Conservation (phyloP, 2,329 filamentous ascomycete species). For the Lachnellula willkommii region DNA sequence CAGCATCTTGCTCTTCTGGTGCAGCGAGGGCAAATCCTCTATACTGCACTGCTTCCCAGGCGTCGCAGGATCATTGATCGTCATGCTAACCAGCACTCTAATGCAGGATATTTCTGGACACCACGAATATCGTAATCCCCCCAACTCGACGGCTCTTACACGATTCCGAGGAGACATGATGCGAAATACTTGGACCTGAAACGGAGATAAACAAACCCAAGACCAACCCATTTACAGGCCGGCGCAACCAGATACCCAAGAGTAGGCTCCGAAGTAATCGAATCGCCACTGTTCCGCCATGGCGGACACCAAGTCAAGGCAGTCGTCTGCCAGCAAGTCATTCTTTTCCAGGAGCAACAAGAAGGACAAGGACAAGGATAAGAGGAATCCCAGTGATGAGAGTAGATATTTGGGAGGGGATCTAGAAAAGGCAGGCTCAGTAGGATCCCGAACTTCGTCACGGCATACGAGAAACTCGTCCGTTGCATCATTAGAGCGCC, state of each 20-base stretch:
- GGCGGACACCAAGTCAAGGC: slow-evolving; percentile 67
- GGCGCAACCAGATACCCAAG: slow-evolving; percentile 20
- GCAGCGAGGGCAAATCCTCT: slow-evolving; percentile 2
- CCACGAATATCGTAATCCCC: slow-evolving; percentile 1
- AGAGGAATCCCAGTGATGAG: slow-evolving; percentile 57
- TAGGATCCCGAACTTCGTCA: slow-evolving; percentile 61
- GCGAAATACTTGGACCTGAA: slow-evolving; percentile 22
- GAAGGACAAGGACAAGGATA: slow-evolving; percentile 47
- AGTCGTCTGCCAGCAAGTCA: slow-evolving; percentile 69
- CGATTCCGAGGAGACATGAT: slow-evolving; percentile 26
- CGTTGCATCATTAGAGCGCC: slow-evolving; percentile 64
- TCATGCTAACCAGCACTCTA: slow-evolving; percentile 22
- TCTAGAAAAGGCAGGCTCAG: slow-evolving; percentile 55
- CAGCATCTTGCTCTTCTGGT: slow-evolving; percentile 1
- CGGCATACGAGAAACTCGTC: slow-evolving; percentile 71
- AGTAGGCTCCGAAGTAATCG: slow-evolving; percentile 13
- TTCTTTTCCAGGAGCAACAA: slow-evolving; percentile 90
- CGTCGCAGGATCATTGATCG: slow-evolving; percentile 21
- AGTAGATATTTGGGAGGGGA: slow-evolving; percentile 48
- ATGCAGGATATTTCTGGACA: slow-evolving; percentile 15
- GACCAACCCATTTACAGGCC: slow-evolving; percentile 16
- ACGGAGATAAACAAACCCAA: slow-evolving; percentile 23
- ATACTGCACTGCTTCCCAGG: slow-evolving; percentile 6
- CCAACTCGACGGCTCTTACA: slow-evolving; percentile 3
- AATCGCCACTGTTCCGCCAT: slow-evolving; percentile 37